Conservation (phyloP, 306 rosid genomes). For the Citrullus colocynthis region DNA sequence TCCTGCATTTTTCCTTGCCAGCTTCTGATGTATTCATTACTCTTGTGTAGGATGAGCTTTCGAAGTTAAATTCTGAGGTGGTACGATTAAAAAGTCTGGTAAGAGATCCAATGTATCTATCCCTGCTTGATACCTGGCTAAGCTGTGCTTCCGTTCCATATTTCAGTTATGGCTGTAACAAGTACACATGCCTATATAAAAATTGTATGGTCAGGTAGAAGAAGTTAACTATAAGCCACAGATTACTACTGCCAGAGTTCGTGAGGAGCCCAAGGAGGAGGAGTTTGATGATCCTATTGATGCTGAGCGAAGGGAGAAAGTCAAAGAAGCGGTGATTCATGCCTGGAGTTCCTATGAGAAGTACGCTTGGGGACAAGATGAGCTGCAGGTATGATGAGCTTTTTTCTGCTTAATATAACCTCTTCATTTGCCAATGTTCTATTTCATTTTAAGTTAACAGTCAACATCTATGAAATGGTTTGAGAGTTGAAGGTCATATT, state of each 20-base stretch:
- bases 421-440: not conserved
- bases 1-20: not conserved
- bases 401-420: not conserved
- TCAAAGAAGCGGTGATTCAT: constrained; percentile 91
- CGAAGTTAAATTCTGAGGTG: constrained; percentile 36
- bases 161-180: not conserved
- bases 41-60: constrained; percentile 55
- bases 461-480: not conserved
- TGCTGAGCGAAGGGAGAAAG: constrained; percentile 61
- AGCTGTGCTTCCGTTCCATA: not conserved
- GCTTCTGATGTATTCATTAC: constrained; percentile 10
- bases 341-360: constrained; percentile 95
- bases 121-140: constrained; percentile 5
- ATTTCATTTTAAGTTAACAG: not conserved
- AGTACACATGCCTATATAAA: constrained; percentile 2
- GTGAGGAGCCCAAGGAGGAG: constrained; percentile 18
- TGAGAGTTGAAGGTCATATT: not conserved
- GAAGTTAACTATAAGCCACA: constrained; percentile 20
- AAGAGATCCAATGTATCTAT: constrained; percentile 17
- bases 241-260: constrained; percentile 6
- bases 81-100: constrained; percentile 44
- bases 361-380: constrained; percentile 98
- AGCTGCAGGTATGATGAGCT: constrained; percentile 67
- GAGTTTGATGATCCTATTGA: constrained; percentile 62
- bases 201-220: constrained; percentile 42